Percentiles rank a stretch among this genome's conserved stretches.
Evolutionary conservation across 805 yeast species (phyloP).

Genomic region (Torulaspora quercuum): DNA sequence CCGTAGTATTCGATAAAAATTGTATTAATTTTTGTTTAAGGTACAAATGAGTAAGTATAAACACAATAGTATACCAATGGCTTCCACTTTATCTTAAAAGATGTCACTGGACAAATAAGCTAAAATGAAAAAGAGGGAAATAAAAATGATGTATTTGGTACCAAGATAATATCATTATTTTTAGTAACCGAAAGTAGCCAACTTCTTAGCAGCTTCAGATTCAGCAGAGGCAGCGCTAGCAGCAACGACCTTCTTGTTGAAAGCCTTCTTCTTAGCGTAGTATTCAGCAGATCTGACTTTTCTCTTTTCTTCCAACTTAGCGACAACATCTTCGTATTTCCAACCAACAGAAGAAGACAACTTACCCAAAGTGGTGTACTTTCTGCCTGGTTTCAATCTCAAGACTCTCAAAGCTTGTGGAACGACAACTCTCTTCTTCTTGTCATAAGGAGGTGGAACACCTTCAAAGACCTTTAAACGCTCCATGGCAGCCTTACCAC

Average conservation of each 20-base stretch:
- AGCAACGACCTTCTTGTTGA: slow-evolving; percentile 83
- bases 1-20: slow-evolving; percentile 15
- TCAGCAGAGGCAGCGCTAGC: slow-evolving; percentile 86
- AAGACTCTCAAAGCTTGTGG: slow-evolving; percentile 99
- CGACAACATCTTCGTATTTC: slow-evolving; percentile 98
- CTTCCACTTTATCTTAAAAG: slow-evolving; percentile 7
- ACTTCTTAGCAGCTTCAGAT: slow-evolving; percentile 86
- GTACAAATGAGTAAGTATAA: slow-evolving; percentile 21
- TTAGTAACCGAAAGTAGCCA: slow-evolving; percentile 98
- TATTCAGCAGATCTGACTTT: slow-evolving; percentile 98
- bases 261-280: slow-evolving; percentile 98
- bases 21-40: slow-evolving; percentile 19
- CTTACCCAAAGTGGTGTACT: slow-evolving; percentile 97
- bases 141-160: slow-evolving; percentile 19
- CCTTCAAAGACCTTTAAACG: slow-evolving; percentile 99
- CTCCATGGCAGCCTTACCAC: slow-evolving; percentile 99
- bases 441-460: slow-evolving; percentile 99
- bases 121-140: slow-evolving; percentile 10
- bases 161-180: slow-evolving; percentile 27
- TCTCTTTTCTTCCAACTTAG: slow-evolving; percentile 98
- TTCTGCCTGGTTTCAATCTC: slow-evolving; percentile 99
- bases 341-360: slow-evolving; percentile 97
- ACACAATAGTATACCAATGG: slow-evolving; percentile 20
- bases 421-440: slow-evolving; percentile 99
- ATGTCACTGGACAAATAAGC: slow-evolving; percentile 2